Conservation (phyloP, 2,329 filamentous ascomycete species). For the Diaporthe aspalathi region DNA sequence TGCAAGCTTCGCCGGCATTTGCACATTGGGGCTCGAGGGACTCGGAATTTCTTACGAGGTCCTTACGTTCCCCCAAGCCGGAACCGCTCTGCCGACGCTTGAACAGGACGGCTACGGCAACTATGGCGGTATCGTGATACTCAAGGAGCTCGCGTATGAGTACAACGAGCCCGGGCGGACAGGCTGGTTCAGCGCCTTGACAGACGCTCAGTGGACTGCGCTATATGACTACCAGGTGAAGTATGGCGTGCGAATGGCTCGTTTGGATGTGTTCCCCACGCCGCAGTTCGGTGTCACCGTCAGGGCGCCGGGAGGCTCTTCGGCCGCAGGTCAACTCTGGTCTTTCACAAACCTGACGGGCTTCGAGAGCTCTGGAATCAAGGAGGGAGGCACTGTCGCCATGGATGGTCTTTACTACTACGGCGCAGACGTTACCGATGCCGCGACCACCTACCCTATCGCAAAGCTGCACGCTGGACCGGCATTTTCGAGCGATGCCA, state of each 20-base stretch:
- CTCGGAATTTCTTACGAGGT: slow-evolving; percentile 5
- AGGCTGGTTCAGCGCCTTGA: slow-evolving; percentile 12
- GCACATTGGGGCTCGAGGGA: not conserved
- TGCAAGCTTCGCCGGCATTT: not conserved
- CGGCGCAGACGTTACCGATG: not conserved
- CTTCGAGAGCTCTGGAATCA: slow-evolving; percentile 10
- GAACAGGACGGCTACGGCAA: slow-evolving; percentile 7
- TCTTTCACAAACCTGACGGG: slow-evolving; percentile 4
- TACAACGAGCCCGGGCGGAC: slow-evolving; percentile 11
- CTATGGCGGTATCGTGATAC: slow-evolving; percentile 1
- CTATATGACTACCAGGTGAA: slow-evolving; percentile 16
- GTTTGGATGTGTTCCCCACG: slow-evolving; percentile 3
- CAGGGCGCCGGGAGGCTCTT: slow-evolving; percentile 7
- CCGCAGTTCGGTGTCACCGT: slow-evolving; percentile 1
- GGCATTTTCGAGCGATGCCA: slow-evolving; percentile 10
- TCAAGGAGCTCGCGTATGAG: slow-evolving; percentile 9
- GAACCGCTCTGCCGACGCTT: not conserved
- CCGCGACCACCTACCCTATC: not conserved
- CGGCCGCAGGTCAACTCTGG: not conserved
- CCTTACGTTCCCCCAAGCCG: slow-evolving; percentile 1
- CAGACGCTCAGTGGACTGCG: slow-evolving; percentile 8
- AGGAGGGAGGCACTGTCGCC: not conserved
- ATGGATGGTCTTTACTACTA: slow-evolving; percentile 20
- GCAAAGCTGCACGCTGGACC: slow-evolving; percentile 4
- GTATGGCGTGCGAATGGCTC: slow-evolving; percentile 7